Evolutionary conservation across 2,329 filamentous ascomycete species (phyloP).

Genomic region (Diplodia seriata): DNA sequence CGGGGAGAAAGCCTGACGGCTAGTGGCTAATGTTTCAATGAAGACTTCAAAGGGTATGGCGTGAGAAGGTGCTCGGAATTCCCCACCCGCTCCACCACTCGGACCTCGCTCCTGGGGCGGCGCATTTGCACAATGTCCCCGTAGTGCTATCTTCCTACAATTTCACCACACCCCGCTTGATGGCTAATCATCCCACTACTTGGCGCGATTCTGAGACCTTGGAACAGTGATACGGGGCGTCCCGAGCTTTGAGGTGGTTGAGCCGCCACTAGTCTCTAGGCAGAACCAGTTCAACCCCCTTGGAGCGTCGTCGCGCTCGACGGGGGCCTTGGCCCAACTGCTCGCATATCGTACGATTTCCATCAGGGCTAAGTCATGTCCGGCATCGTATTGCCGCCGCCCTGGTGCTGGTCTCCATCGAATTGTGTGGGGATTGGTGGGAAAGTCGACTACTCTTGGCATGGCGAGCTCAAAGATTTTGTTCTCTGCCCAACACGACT

Average conservation of each 20-base stretch:
- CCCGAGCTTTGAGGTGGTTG: constrained; percentile 2
- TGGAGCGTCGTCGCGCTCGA: neutral
- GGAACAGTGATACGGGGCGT: neutral
- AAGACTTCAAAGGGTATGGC: neutral
- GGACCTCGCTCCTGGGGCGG: neutral
- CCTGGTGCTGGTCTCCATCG: neutral
- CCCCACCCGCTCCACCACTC: neutral
- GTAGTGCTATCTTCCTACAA: neutral
- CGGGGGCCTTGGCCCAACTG: neutral
- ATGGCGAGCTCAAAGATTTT: neutral
- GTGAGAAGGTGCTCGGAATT: constrained; percentile 1
- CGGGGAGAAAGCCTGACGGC: neutral
- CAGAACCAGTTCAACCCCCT: neutral
- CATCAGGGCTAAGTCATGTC: neutral
- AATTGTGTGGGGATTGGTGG: constrained; percentile 13
- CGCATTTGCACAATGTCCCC: neutral
- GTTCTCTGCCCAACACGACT: neutral
- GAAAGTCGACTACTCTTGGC: neutral
- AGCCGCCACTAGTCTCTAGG: neutral
- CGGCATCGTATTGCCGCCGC: neutral
- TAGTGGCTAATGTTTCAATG: neutral
- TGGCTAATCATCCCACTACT: neutral
- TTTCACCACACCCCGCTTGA: neutral
- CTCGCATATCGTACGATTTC: neutral
- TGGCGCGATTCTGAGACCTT: neutral